Base-by-base conservation (phyloP, 306 rosid genomes). In the Dryas drummondii region DNA sequence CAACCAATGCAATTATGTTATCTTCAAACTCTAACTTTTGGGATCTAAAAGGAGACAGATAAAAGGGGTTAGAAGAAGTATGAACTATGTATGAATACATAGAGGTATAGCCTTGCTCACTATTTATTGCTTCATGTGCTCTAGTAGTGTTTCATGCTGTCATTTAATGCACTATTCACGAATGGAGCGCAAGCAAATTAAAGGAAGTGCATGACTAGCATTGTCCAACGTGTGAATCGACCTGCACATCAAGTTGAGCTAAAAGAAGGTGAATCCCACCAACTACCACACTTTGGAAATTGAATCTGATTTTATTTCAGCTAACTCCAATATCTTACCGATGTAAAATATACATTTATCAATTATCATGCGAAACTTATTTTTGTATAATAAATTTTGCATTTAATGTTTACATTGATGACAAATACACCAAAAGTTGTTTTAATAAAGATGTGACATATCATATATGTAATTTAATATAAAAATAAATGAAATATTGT, bases 111-210 rank as follows among this genome's bases (percentile, higher is more conserved):
- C 54, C 19, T 2, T 47, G 48, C 52, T 11, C 26, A 13, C 66
- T 60, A 60, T 8, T 77, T 68, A 77, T 51, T 70, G 56, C 81
- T 60, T 61, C 71, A 77, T 70, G 76, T 70, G 76, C 49, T 9
- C 11, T 49, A 4, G 5, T 16, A 17, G 46, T 17, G 53, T 41
- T 72, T 41, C 50, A 1, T 32, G 3, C 37, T 1, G 37, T 32
- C 37, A 77, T 60, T 70, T 15, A 77, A 77, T 60, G 76, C 62
- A 68, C 50, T 49, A 9, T 72, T 72, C 73, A 27, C 19, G 10
- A 27, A 44, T 69, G 42, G 50, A 40, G 13, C 41, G 44, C 57
- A 47, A 66, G 13, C 4, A 9, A 9, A 46, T 17, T 13, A 4
- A 47, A 37, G 59, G 55, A 19, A 17, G 19, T 5, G n/a, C 71